phyloP scores from a whole-genome alignment of 2,329 filamentous ascomycete genomes.

The Phialemonium atrogriseum region DNA sequence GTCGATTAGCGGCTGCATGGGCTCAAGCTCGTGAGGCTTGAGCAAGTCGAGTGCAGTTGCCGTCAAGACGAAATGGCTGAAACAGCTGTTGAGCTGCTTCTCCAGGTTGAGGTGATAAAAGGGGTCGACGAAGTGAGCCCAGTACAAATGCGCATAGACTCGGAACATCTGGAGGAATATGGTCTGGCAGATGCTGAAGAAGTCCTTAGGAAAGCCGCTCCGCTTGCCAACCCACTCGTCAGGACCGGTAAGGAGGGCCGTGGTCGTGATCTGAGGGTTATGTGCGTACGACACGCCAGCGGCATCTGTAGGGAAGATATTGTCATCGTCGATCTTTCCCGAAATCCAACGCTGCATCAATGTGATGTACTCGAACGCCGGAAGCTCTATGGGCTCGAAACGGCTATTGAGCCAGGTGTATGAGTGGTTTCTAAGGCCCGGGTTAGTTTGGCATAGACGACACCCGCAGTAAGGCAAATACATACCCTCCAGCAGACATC shows the following conservation, averaged over 20 bases:
- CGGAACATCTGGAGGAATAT: conserved; percentile 88
- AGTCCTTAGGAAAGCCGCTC: conserved; percentile 72
- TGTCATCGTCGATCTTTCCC: conserved; percentile 70
- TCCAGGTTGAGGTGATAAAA: conserved; percentile 63
- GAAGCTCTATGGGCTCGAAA: conserved; percentile 68
- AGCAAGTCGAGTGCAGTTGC: conserved; percentile 62
- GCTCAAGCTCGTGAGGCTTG: conserved; percentile 69
- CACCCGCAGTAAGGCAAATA: conserved; percentile 12
- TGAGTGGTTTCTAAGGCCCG: conserved; percentile 55
- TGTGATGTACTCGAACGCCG: conserved; percentile 74
- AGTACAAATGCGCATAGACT: conserved; percentile 84
- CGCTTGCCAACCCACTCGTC: conserved; percentile 68
- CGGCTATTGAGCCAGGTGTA: conserved; percentile 81
- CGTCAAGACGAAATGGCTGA: conserved; percentile 62
- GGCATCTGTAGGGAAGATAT: conserved; percentile 71
- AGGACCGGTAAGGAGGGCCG: conserved; percentile 39
- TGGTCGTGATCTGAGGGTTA: conserved; percentile 39
- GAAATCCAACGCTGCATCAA: conserved; percentile 82
- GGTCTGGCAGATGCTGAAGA: conserved; percentile 68
- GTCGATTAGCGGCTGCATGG: conserved; percentile 75
- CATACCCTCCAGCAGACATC: conserved; percentile 79
- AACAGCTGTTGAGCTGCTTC: conserved; percentile 64
- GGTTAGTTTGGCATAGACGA: conserved; percentile 9
- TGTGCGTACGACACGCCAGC: conserved; percentile 46
- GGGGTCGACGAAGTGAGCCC: conserved; percentile 69